phyloP scores from a whole-genome alignment of 2,329 filamentous ascomycete species.

The Phoma sp. region DNA sequence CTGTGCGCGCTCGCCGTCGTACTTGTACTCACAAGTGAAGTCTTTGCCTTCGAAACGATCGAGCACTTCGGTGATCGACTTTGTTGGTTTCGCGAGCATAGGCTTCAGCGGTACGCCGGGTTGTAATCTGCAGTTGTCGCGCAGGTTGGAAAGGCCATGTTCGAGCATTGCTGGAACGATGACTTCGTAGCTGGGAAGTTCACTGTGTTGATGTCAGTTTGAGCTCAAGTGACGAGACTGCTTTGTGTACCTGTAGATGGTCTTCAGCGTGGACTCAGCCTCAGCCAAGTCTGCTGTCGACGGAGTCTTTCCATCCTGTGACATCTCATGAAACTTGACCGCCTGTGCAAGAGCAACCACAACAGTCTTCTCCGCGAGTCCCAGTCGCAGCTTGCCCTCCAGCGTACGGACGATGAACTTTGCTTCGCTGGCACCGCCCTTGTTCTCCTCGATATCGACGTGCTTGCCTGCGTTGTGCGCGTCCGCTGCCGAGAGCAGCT shows the following conservation, averaged over 20 bases:
- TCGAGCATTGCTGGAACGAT: constrained; percentile 90
- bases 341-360: constrained; percentile 90
- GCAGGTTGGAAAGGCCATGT: constrained; percentile 82
- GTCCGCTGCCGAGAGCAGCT: constrained; percentile 90
- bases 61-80: constrained; percentile 95
- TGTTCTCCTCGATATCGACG: constrained; percentile 87
- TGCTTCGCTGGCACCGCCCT: constrained; percentile 91
- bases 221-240: no score
- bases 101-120: constrained; percentile 95
- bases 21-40: constrained; percentile 99
- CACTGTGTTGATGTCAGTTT: constrained; percentile 62
- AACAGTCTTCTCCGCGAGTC: constrained; percentile 89
- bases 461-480: constrained; percentile 67
- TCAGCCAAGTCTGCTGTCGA: constrained; percentile 79
- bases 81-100: constrained; percentile 98
- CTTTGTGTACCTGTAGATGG: constrained; percentile 74
- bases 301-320: constrained; percentile 71
- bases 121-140: constrained; percentile 85
- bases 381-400: constrained; percentile 91
- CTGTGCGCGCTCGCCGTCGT: constrained; percentile 96
- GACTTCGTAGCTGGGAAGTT: constrained; percentile 92
- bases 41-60: constrained; percentile 94
- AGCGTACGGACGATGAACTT: constrained; percentile 93
- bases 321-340: constrained; percentile 80
- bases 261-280: constrained; percentile 85